Evolutionary conservation across 1,284 basidiomycete species (phyloP).

Genomic region (Pterulicium gracile): DNA sequence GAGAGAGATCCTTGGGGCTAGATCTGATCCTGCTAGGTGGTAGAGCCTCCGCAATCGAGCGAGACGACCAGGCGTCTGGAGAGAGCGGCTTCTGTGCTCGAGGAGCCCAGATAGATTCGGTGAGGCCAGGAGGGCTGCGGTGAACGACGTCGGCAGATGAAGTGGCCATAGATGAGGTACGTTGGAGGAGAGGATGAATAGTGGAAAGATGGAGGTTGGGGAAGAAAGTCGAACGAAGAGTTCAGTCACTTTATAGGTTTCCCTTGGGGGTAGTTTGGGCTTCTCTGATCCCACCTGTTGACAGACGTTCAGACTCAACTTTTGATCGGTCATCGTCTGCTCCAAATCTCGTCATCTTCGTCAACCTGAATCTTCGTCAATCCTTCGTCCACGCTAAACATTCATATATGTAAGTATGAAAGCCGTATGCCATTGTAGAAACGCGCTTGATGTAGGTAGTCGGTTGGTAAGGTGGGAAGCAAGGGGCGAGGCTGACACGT

Average conservation of each 20-base stretch:
- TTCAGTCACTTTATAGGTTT: constrained; percentile 13
- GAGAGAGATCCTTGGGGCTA: too few species aligned
- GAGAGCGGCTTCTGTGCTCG: constrained; percentile 45
- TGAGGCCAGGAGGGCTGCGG: neutral
- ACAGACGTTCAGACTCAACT: neutral
- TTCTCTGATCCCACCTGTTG: neutral
- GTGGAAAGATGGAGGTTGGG: constrained; percentile 15
- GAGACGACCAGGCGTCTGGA: neutral
- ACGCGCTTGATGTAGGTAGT: too few species aligned
- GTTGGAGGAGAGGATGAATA: constrained; percentile 10
- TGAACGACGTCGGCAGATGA: neutral
- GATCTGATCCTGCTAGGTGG: too few species aligned
- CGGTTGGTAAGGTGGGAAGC: too few species aligned
- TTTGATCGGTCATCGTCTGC: too few species aligned
- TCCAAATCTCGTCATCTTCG: too few species aligned
- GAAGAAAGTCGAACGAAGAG: constrained; percentile 17
- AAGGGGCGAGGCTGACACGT: too few species aligned
- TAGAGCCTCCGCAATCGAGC: neutral
- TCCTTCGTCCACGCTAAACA: too few species aligned
- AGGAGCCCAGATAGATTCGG: constrained; percentile 50
- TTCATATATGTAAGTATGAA: too few species aligned
- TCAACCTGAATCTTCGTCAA: too few species aligned
- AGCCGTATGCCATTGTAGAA: too few species aligned
- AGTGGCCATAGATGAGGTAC: constrained; percentile 16
- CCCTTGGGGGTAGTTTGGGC: neutral